phyloP scores from a whole-genome alignment of 306 rosid genomes.

The Nissolia schottii region DNA sequence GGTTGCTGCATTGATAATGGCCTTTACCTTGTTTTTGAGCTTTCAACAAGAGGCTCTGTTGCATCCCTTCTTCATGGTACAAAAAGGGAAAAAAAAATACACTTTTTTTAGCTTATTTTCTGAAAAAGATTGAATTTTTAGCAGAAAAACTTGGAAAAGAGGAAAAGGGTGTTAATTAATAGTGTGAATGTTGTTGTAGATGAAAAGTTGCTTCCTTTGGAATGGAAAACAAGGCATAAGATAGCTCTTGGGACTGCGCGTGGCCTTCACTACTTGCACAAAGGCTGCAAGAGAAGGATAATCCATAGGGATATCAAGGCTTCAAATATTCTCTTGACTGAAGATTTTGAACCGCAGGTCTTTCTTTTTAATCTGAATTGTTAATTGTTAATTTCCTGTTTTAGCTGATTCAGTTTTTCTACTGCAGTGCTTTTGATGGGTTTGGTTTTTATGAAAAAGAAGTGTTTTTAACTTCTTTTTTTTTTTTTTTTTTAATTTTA shows the following conservation, averaged over 20 bases:
- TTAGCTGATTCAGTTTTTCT: background rate
- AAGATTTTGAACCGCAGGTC: constrained; percentile 84
- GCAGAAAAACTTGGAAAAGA: background rate
- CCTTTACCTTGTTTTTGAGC: constrained; percentile 65
- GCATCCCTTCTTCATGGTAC: constrained; percentile 85
- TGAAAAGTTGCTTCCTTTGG: constrained; percentile 58
- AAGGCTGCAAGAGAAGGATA: constrained; percentile 89
- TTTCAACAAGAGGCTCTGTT: constrained; percentile 76
- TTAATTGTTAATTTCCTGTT: background rate
- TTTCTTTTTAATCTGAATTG: background rate
- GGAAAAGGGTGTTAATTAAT: background rate
- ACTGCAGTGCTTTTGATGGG: background rate
- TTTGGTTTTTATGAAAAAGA: background rate
- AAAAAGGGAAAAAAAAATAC: background rate
- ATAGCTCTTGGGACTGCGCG: constrained; percentile 77
- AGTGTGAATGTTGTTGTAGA: constrained; percentile 32
- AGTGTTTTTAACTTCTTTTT: background rate
- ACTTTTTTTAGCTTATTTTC: background rate
- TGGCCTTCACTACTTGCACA: constrained; percentile 87
- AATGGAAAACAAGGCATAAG: constrained; percentile 83
- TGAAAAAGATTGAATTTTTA: background rate
- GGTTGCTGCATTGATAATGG: constrained; percentile 88
- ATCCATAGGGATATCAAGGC: constrained; percentile 88
- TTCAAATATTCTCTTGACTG: constrained; percentile 62
- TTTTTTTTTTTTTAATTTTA: background rate